Evolutionary conservation across 2,329 filamentous ascomycete genomes (phyloP), one percentile per base, ranked within the genome.

Genomic region (Tolypocladium nubicola): DNA sequence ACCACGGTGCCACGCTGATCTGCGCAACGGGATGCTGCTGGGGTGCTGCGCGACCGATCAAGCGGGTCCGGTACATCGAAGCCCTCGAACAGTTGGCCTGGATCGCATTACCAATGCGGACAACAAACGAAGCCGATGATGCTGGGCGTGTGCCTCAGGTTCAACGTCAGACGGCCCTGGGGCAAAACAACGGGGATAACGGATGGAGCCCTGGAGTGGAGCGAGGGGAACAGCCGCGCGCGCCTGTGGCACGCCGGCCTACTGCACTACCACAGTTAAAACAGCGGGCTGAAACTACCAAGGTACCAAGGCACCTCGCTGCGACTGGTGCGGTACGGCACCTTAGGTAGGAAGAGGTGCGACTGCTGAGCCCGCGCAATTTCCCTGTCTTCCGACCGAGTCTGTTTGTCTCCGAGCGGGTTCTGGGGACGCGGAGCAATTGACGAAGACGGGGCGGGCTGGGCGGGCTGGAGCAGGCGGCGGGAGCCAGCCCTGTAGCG

Each of bases 251-350:
- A 38, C 45, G 8, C 3, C 14, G 47, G 47, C 47, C 47, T 26
- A 33, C 30, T 50, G 47, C 47, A 33, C 47, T 19, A 50, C 26
- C 26, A 35, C 47, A 16, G 47, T 16, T 35, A 41, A 54, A 54
- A 54, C 38, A 54, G 52, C 52, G 39, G 52, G 52, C 52, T 54
- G 52, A 54, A 54, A 54, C 52, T 40, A 30, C 26, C 23, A 26
- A 26, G 26, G 26, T 30, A 30, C 26, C 26, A 39, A 19, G 52
- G 38, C 23, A 30, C 52, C 23, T 40, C 21, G 8, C 23, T 4
- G 41, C 10, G 41, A 47, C 21, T 3, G 43, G 47, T 13, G 47
- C 30, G 47, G 13, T 19, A 5, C 45, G 50, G 52, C 30, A 53
- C 52, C 37, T 40, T 13, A 19, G 4, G 4, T 30, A 30, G n/a